These are phyloP conservation scores for Nicotiana paniculata DNA, from an alignment of 257 asterid genomes.

Conservation along the genomic window DNA sequence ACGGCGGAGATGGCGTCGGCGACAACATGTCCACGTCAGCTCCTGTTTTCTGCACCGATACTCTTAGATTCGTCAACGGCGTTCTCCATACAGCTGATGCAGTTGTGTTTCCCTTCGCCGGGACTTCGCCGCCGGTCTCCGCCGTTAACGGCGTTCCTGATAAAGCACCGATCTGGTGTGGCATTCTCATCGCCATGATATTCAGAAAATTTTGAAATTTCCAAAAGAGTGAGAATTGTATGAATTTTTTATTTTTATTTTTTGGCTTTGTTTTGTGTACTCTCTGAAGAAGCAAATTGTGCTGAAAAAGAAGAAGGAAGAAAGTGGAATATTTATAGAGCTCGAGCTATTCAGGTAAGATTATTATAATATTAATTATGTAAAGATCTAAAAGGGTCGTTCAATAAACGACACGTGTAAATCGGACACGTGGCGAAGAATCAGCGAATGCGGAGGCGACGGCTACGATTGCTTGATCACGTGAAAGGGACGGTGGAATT, in stretches of 20 bases:
- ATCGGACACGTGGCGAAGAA: constrained; percentile 39
- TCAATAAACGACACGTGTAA: constrained; percentile 32
- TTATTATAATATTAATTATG: constrained; percentile 26
- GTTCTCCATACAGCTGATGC: constrained; percentile 59
- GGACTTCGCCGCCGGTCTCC: constrained; percentile 39
- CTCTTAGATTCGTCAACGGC: constrained; percentile 45
- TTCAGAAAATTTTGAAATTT: not conserved
- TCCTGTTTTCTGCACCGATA: constrained; percentile 32
- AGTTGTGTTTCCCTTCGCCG: constrained; percentile 33
- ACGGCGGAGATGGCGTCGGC: constrained; percentile 78
- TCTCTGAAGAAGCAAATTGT: not conserved
- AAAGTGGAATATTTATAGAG: constrained; percentile 14
- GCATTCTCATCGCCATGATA: constrained; percentile 84
- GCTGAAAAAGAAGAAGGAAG: not conserved
- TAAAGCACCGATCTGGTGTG: constrained; percentile 76
- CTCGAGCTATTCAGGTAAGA: constrained; percentile 13
- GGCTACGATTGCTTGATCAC: constrained; percentile 48
- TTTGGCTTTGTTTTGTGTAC: not conserved
- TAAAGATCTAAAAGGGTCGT: constrained; percentile 9
- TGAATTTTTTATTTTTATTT: not conserved
- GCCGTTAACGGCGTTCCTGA: constrained; percentile 44
- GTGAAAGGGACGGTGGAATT: constrained; percentile 62
- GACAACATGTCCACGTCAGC: constrained; percentile 52
- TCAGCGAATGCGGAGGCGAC: constrained; percentile 22
- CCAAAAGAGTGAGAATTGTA: not conserved